A percentile compares a stretch with the other conserved stretches of the same genome.
Evolutionary conservation across 2,329 filamentous ascomycete genomes (phyloP).

Genomic region (Neonectria punicea): DNA sequence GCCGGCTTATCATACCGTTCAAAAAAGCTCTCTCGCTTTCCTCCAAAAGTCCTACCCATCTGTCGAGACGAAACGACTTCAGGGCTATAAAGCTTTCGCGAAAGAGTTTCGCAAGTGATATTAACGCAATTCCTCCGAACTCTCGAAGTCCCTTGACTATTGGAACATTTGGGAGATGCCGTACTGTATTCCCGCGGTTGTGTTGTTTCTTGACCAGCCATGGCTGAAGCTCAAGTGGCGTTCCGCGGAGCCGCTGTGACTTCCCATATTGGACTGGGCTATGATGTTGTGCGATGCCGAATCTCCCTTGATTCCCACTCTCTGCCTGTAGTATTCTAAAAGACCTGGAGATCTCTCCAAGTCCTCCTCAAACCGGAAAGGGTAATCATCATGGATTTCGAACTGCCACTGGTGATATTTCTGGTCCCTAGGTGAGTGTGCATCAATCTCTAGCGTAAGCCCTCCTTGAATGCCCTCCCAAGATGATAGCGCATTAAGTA

Average conservation of each 20-base stretch:
- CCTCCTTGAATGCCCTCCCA: slow-evolving; percentile 28
- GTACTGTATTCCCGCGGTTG: neutral
- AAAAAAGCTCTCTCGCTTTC: neutral
- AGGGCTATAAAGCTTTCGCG: slow-evolving; percentile 28
- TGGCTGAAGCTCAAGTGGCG: slow-evolving; percentile 21
- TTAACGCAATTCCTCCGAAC: slow-evolving; percentile 16
- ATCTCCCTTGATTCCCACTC: neutral
- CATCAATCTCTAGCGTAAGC: slow-evolving; percentile 25
- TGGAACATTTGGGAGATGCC: slow-evolving; percentile 15
- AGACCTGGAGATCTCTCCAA: neutral
- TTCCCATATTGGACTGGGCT: neutral
- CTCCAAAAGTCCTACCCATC: neutral
- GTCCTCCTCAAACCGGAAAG: slow-evolving; percentile 22
- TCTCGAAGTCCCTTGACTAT: slow-evolving; percentile 23
- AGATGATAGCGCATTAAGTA: slow-evolving; percentile 20
- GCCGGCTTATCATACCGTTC: neutral
- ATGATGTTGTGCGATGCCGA: neutral
- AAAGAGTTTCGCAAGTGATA: slow-evolving; percentile 21
- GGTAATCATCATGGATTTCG: slow-evolving; percentile 20
- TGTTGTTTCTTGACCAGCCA: slow-evolving; percentile 5
- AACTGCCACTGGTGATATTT: neutral
- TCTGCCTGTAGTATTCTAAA: slow-evolving; percentile 5
- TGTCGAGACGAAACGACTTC: slow-evolving; percentile 19
- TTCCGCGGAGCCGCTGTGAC: slow-evolving; percentile 15
- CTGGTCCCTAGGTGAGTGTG: slow-evolving; percentile 27